phyloP scores from a whole-genome alignment of 306 rosid species.

The Astragalus glycyphyllos region DNA sequence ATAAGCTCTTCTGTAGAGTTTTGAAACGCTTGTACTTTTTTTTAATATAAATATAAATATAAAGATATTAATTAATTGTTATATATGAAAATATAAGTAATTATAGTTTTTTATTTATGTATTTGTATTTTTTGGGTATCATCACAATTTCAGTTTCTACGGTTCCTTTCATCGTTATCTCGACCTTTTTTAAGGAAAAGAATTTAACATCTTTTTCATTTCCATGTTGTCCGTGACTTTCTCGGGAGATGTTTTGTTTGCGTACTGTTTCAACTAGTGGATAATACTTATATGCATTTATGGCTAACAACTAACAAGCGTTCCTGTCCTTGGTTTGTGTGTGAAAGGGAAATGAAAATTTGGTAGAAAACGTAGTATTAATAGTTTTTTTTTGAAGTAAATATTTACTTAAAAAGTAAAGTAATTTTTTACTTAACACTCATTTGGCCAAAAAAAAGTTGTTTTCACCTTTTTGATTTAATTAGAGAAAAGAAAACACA shows the following conservation, averaged over 20 bases:
- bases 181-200: neutral
- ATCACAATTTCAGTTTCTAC: neutral
- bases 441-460: too few relatives aligned
- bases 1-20: slow-evolving; percentile 53
- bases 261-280: slow-evolving; percentile 18
- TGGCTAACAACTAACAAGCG: slow-evolving; percentile 13
- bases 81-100: slow-evolving; percentile 43
- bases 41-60: neutral
- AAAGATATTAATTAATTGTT: neutral
- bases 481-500: too few relatives aligned
- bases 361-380: neutral
- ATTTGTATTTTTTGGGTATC: neutral
- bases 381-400: too few relatives aligned
- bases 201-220: neutral
- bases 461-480: too few relatives aligned
- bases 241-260: slow-evolving; percentile 35
- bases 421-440: too few relatives aligned
- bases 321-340: slow-evolving; percentile 9
- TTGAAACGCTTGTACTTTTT: slow-evolving; percentile 51
- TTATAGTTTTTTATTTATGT: neutral
- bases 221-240: slow-evolving; percentile 29
- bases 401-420: too few relatives aligned
- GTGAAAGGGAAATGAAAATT: neutral
- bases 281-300: slow-evolving; percentile 32
- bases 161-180: neutral